These are phyloP conservation scores for Saccharomycopsis microspora DNA, from an alignment of 805 yeast genomes.

Conservation along the genomic window DNA sequence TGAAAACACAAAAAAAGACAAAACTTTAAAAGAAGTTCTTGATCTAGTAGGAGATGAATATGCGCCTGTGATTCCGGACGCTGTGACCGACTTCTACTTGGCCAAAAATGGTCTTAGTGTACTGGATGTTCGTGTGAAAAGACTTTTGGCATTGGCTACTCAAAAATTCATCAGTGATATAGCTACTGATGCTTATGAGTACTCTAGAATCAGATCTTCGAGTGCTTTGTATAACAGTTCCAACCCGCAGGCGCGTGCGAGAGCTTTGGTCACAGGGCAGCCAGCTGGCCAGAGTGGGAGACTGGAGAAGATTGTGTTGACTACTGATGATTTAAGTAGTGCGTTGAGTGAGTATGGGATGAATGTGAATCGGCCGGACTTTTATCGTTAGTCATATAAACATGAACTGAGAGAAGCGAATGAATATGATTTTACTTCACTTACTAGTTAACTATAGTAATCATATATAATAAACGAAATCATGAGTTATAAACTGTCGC, in stretches of 20 bases:
- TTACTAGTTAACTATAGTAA: no score
- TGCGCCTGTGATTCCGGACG: conserved; percentile 94
- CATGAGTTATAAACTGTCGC: no score
- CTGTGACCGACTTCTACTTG: conserved; percentile 86
- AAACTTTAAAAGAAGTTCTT: conserved; percentile 72
- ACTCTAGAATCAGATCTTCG: conserved; percentile 82
- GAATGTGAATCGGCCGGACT: conserved; percentile 85
- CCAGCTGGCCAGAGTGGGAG: conserved; percentile 27
- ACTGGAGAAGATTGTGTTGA: conserved; percentile 72
- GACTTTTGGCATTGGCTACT: conserved; percentile 86
- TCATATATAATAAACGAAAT: no score
- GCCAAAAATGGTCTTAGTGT: conserved; percentile 79
- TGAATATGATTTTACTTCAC: no score
- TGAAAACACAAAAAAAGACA: conserved; percentile 65
- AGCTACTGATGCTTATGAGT: conserved; percentile 94
- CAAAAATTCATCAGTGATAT: conserved; percentile 91
- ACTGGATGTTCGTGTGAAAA: conserved; percentile 63
- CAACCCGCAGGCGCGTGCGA: conserved; percentile 78
- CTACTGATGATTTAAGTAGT: conserved; percentile 87
- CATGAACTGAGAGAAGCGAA: no score
- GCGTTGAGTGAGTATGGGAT: conserved; percentile 90
- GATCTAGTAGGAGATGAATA: conserved; percentile 78
- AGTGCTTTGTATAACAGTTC: conserved; percentile 77
- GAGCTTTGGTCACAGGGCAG: conserved; percentile 59
- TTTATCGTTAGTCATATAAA: conserved; percentile 32